Evolutionary conservation across 805 yeast genomes (phyloP), one percentile per base, ranked within the genome.

Genomic region (Kodamaea neixiangensis): DNA sequence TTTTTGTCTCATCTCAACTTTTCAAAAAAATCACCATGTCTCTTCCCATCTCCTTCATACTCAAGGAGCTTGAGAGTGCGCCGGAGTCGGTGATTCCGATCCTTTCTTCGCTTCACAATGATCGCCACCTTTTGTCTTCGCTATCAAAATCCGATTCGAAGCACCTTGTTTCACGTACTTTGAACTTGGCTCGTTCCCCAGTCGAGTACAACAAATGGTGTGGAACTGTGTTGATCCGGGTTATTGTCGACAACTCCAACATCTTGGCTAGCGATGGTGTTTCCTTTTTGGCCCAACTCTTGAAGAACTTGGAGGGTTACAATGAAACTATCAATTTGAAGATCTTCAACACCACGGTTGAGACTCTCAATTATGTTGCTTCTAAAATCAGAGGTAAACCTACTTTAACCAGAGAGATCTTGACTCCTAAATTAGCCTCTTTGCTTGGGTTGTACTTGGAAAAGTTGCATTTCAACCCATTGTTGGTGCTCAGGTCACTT

Each of bases 331-430:
- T 68, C 15, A 63, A 67, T 49, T 60, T 61, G 51, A 70, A 67
- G 59, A 65, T 70, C 59, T 54, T 74, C 57, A 57, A 63, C 63
- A 62, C 71, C 55, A 50, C 69, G 5, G 64, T 76, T 31, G 77
- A 76, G 37, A 66, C 79, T 38, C 57, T 80, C 46, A 67, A 73
- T 39, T 62, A 61, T 50, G 60, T 79, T 2, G 72, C 79, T 50
- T 66, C 70, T 43, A 71, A 77, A 44, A 83, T 86, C 51, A 81
- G 87, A 62, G 93, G 90, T 1, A 91, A 91, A 62, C 89, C 96
- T 1, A 85, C 91, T 1, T 75, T 93, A 39, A 85, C 93, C 2
- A 80, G 97, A 63, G 97, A 91, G 62, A 72, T 87, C 7, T 76
- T 90, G 50, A 88, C 96, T 1, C 96, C 97, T 6, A 85, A 85